Evolutionary conservation across 1,284 basidiomycete species (phyloP).

Genomic region (Laetiporus sulphureus): DNA sequence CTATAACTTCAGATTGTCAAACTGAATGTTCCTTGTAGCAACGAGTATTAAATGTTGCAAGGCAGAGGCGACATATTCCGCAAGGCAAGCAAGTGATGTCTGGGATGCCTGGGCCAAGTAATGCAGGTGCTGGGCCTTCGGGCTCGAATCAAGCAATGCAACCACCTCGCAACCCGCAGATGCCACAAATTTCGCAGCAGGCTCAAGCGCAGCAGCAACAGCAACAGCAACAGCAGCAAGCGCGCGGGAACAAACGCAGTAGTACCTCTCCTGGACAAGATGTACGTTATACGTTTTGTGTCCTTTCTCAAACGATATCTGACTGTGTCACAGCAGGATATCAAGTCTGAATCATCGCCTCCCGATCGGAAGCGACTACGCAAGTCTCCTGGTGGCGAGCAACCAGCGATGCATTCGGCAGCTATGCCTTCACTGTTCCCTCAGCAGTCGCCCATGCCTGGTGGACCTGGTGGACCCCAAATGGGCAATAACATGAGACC

Average conservation of each 20-base stretch:
- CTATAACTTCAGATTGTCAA: conserved; percentile 4
- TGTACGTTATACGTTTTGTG: conserved; percentile 28
- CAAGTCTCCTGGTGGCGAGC: conserved; percentile 44
- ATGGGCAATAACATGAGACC: not conserved
- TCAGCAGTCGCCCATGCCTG: conserved; percentile 17
- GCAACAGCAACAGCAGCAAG: conserved; percentile 22
- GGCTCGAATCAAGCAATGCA: conserved; percentile 27
- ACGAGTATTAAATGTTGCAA: conserved; percentile 32
- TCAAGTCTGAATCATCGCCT: conserved; percentile 53
- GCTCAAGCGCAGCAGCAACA: conserved; percentile 11
- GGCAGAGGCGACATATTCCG: conserved; percentile 14
- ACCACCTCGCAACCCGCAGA: conserved; percentile 17
- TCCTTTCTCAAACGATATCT: conserved; percentile 6
- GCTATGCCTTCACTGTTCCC: conserved; percentile 21
- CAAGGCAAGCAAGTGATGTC: conserved; percentile 9
- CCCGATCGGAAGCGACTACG: conserved; percentile 56
- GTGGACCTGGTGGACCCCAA: conserved; percentile 14
- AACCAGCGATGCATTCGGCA: conserved; percentile 25
- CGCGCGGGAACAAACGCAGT: conserved; percentile 47
- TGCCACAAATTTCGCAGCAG: conserved; percentile 11
- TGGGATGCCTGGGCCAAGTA: conserved; percentile 9
- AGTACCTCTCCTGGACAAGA: conserved; percentile 69
- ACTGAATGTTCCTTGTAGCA: conserved; percentile 17
- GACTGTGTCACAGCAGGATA: conserved; percentile 23
- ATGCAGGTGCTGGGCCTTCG: conserved; percentile 18